Conservation (phyloP, 1,284 basidiomycete species). For the Irpex sp. region DNA sequence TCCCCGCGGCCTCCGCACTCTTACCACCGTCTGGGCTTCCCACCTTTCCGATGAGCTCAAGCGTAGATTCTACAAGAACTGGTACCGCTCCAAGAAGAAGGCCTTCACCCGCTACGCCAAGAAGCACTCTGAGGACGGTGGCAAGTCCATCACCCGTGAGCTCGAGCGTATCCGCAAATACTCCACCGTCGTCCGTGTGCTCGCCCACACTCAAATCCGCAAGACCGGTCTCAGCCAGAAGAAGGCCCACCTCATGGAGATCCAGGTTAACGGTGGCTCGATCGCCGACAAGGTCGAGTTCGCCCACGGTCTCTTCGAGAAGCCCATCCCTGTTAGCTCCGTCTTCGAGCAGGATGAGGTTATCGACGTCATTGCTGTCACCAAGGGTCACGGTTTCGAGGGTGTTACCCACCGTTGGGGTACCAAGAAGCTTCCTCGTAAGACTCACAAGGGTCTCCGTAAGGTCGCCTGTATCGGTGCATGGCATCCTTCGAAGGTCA, state of each 20-base stretch:
- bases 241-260: constrained; percentile 99
- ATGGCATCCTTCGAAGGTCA: constrained; percentile 99
- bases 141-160: constrained; percentile 91
- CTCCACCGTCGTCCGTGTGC: constrained; percentile 99
- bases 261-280: constrained; percentile 98
- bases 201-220: constrained; percentile 98
- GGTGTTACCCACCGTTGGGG: constrained; percentile 99
- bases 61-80: constrained; percentile 99
- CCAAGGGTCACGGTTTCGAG: constrained; percentile 99
- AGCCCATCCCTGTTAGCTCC: constrained; percentile 83
- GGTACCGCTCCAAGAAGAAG: constrained; percentile 99
- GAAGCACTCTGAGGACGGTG: constrained; percentile 96
- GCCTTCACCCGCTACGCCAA: constrained; percentile 99
- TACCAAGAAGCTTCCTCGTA: constrained; percentile 96
- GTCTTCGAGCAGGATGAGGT: constrained; percentile 98
- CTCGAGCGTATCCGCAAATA: constrained; percentile 99
- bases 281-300: constrained; percentile 98
- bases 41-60: constrained; percentile 90
- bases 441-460: constrained; percentile 99
- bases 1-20: constrained; percentile 93
- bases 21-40: constrained; percentile 82
- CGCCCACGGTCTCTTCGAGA: constrained; percentile 95
- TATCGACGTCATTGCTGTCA: constrained; percentile 97
- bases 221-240: constrained; percentile 98
- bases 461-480: constrained; percentile 99